Base-by-base conservation (phyloP, 768 basidiomycete species). In the Hygrocybe coccinea region DNA sequence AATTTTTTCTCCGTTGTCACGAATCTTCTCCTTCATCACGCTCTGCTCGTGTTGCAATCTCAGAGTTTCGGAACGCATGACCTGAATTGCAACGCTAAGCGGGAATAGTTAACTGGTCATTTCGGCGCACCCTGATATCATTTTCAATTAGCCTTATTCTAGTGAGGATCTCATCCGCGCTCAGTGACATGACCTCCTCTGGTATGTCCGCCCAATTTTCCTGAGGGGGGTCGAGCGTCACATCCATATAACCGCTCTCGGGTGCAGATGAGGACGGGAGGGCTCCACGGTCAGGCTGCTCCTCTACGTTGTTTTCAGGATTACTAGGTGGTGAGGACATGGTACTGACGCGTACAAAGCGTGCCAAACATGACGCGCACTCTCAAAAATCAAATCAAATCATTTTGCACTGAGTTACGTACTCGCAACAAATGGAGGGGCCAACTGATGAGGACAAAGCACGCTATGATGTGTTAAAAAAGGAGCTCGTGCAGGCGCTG, bases 21-120 rank as follows among this genome's bases (percentile, higher is more conserved):
- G 85, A 66, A 99, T 97, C 80, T 95, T 97, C 78, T 97, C 95
- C 68, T 91, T 89, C 97, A 99, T 98, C 61, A 88, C 87, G 62
- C 76, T 88, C 72, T 95, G 91, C 70, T 98, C 97, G 67, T 98
- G 95, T 64, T 90, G 86, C 54, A 99, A 73, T 50, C 97, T 83
- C 60, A 89, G 76, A 9, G 87, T 92, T 74, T 98, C 97, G 62
- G 93, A 95, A 63, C 91, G 85, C 89, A 99, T 97, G 62, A 99
- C 93, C 94, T 97, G 12, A n/a, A 21, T 19, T 12, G 11, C 38
- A 41, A 63, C n/a, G 36, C 50, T 39, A 45, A 29, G 48, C 48
- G 34, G 21, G 34, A 15, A 43, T 17, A 11, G 25, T 36, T 15
- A 29, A 52, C 21, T 5, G 41, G 34, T 37, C 19, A 24, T 11